phyloP scores from a whole-genome alignment of 1,139 yeast genomes.

The Candida sp. region DNA sequence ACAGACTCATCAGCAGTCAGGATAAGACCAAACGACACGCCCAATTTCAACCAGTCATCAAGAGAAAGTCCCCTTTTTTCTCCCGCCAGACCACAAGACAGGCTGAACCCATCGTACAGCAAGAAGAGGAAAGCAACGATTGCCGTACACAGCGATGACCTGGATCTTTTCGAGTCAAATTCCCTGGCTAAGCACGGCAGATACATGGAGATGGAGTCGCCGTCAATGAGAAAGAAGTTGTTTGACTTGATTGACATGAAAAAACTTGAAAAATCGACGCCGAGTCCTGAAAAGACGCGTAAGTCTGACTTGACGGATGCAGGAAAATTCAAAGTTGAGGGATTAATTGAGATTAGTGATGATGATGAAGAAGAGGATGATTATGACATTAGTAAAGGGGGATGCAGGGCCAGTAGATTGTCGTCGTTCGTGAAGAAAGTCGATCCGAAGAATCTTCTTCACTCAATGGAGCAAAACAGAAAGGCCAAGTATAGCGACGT shows the following conservation, averaged over 20 bases:
- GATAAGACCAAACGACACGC: no score
- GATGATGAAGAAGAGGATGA: conserved; percentile 18
- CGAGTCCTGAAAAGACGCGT: not conserved
- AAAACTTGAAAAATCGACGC: conserved; percentile 1
- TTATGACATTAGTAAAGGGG: conserved; percentile 7
- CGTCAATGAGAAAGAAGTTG: not conserved
- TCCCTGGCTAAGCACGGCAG: not conserved
- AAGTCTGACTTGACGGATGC: not conserved
- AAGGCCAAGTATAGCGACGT: conserved; percentile 18
- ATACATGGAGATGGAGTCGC: not conserved
- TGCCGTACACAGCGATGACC: not conserved
- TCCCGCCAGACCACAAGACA: not conserved
- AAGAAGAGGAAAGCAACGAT: not conserved
- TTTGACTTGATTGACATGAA: conserved; percentile 8
- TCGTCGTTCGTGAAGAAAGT: not conserved
- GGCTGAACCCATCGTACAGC: not conserved
- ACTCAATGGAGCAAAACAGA: conserved; percentile 16
- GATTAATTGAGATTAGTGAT: conserved; percentile 13
- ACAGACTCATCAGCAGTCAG: no score
- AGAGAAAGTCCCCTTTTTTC: not conserved
- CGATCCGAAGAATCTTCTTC: conserved; percentile 10
- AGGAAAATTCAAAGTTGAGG: conserved; percentile 8
- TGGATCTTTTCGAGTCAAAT: not conserved
- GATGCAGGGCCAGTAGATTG: not conserved
- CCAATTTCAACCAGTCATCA: no score